Base-by-base conservation (phyloP, 805 yeast genomes). In the Hanseniaspora guilliermondii region DNA sequence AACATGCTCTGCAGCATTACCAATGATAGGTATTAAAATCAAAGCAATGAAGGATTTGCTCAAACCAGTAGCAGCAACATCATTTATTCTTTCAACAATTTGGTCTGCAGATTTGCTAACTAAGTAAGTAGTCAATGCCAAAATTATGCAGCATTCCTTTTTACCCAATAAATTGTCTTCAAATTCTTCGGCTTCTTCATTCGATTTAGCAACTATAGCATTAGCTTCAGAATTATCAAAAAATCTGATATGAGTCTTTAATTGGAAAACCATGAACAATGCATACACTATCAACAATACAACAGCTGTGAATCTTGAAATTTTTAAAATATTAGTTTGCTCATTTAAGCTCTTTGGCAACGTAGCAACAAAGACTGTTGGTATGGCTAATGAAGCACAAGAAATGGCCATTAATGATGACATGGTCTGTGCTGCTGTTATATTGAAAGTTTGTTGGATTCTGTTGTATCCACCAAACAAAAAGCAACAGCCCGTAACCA, bases 381-480 rank as follows among this genome's bases (percentile, higher is more conserved):
- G 98, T 53, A 93, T 82, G 64, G 93, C 70, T 61, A 93, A 74
- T 1, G 96, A 89, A 38, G 93, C 83, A 47, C 93, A 82, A 2
- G 96, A 86, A 56, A 93, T 80, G 1, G 95, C 95, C 80, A 93
- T 78, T 59, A 93, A 75, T 1, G 97, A 88, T 35, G 88, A 79
- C 98, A 93, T 93, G 7, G 97, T 89, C 70, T 93, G 97, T 4
- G 98, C 98, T 7, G 89, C 97, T 0, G 97, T 91, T 69, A 86
- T 95, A 72, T 88, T 88, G 72, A 93, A 93, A 1, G 76, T 76
- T 68, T 93, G 97, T 67, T 85, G 93, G 37, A 83, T 75, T 58
- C 93, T 78, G 60, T 85, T 83, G 66, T 82, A 77, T 17, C 98
- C 98, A 55, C 98, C 98, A 41, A 85, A 88, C 16, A 91, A 70